Percentiles rank a stretch among this genome's conserved stretches.
Conservation (phyloP, 768 basidiomycete genomes). For the Pisolithus albus region DNA sequence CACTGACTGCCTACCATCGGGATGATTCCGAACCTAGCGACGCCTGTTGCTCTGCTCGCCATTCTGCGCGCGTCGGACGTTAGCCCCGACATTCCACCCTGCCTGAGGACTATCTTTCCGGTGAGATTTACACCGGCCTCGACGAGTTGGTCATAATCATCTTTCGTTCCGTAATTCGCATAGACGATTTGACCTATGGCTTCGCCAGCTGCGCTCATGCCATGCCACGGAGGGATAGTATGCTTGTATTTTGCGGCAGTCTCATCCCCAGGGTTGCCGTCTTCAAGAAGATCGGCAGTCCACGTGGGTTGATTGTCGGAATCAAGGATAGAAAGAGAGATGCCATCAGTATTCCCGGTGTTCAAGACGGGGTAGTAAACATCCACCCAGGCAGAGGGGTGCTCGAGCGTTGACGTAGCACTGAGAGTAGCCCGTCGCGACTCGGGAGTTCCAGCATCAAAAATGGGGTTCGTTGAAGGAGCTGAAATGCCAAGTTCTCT, state of each 20-base stretch:
- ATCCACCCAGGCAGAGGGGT: conserved; percentile 75
- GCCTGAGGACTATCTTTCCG: conserved; percentile 71
- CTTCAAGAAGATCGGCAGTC: conserved; percentile 69
- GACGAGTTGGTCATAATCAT: conserved; percentile 61
- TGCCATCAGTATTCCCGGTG: conserved; percentile 51
- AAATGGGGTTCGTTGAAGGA: conserved; percentile 45
- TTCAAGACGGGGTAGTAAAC: conserved; percentile 87
- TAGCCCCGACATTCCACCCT: conserved; percentile 23
- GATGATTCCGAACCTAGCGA: conserved; percentile 3
- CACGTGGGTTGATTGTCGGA: conserved; percentile 49
- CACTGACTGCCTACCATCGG: too few relatives aligned
- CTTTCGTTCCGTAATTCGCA: conserved; percentile 73
- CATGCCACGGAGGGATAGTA: conserved; percentile 80
- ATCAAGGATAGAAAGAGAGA: conserved; percentile 59
- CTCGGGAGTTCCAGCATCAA: conserved; percentile 57
- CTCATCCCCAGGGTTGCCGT: conserved; percentile 62
- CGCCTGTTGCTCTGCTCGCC: conserved; percentile 11
- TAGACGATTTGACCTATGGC: conserved; percentile 67
- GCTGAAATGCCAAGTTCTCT: conserved; percentile 48
- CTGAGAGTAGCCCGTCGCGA: conserved; percentile 64
- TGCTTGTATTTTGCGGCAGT: conserved; percentile 63
- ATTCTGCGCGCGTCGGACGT: conserved; percentile 16
- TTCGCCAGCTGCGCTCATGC: conserved; percentile 69
- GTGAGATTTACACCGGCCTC: conserved; percentile 61
- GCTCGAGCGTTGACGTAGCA: conserved; percentile 38